A percentile compares a stretch with the other conserved stretches of the same genome.
Evolutionary conservation across 2,329 filamentous ascomycete species (phyloP).

Genomic region (Fonsecaea monophora): DNA sequence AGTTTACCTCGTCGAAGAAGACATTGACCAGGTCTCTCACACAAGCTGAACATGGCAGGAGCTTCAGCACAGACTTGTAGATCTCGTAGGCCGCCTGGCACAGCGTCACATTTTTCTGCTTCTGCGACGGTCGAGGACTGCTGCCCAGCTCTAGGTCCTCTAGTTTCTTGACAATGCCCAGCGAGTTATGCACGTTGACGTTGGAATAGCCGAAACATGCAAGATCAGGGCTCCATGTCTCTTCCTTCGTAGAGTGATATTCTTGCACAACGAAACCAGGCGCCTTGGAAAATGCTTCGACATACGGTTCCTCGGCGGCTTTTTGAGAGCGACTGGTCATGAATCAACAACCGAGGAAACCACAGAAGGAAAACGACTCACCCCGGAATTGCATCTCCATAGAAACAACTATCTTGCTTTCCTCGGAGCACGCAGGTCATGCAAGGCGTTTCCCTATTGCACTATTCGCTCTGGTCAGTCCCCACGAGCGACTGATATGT

Average conservation of each 20-base stretch:
- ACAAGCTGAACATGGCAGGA: constrained; percentile 18
- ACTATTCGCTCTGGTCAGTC: constrained; percentile 1
- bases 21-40: constrained; percentile 16
- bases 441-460: constrained; percentile 21
- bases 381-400: constrained; percentile 14
- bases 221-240: constrained; percentile 17
- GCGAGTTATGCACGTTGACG: constrained; percentile 24
- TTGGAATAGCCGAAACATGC: constrained; percentile 23
- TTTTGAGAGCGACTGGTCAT: neutral
- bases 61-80: constrained; percentile 21
- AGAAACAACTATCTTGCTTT: constrained; percentile 24
- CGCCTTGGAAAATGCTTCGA: constrained; percentile 9
- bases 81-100: constrained; percentile 14
- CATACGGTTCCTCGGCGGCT: neutral
- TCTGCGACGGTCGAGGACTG: constrained; percentile 1
- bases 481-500: neutral
- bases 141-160: constrained; percentile 20
- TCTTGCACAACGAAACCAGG: neutral
- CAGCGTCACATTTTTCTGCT: constrained; percentile 12
- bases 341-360: neutral
- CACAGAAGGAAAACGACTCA: neutral
- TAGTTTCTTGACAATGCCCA: constrained; percentile 22
- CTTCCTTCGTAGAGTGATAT: constrained; percentile 1
- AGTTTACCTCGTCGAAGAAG: constrained; percentile 26
- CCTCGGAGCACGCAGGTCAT: constrained; percentile 27